Percentiles rank a stretch among this genome's conserved stretches.
Conservation (phyloP, 345 rosid species). For the Heritiera littoralis region DNA sequence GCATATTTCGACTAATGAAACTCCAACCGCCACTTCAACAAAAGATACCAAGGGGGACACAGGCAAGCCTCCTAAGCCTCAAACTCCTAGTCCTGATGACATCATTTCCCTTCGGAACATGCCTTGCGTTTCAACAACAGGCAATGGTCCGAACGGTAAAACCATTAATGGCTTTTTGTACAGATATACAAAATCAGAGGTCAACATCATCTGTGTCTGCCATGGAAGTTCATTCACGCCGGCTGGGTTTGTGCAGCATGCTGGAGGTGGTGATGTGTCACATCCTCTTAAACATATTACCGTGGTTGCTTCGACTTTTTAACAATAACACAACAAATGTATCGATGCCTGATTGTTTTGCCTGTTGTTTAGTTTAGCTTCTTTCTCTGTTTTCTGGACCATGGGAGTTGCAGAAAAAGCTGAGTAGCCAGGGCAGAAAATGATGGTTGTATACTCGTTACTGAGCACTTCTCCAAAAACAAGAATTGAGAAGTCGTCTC, state of each 20-base stretch:
- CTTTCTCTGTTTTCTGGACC: not conserved
- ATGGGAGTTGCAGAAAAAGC: not conserved
- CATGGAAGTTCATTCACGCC: constrained; percentile 72
- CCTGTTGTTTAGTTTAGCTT: not conserved
- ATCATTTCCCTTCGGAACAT: constrained; percentile 33
- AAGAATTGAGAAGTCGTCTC: not conserved
- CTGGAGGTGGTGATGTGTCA: constrained; percentile 56
- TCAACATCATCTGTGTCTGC: constrained; percentile 66
- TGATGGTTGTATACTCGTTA: constrained; percentile 1
- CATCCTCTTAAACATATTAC: constrained; percentile 61
- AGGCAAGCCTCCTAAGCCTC: constrained; percentile 53
- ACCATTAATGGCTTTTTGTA: constrained; percentile 65
- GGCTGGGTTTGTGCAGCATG: constrained; percentile 70
- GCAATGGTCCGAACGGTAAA: constrained; percentile 67
- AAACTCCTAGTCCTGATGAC: not conserved
- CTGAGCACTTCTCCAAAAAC: not conserved
- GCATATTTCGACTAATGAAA: constrained; percentile 8
- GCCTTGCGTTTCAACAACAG: constrained; percentile 71
- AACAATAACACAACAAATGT: not conserved
- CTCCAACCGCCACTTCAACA: not conserved
- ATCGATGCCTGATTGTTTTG: not conserved
- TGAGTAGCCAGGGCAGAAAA: not conserved
- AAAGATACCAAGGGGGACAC: constrained; percentile 21
- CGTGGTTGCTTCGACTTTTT: constrained; percentile 46
- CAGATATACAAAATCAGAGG: constrained; percentile 53